phyloP scores from a whole-genome alignment of 202 grass and related monocot genomes.

The Elaeis oleifera region DNA sequence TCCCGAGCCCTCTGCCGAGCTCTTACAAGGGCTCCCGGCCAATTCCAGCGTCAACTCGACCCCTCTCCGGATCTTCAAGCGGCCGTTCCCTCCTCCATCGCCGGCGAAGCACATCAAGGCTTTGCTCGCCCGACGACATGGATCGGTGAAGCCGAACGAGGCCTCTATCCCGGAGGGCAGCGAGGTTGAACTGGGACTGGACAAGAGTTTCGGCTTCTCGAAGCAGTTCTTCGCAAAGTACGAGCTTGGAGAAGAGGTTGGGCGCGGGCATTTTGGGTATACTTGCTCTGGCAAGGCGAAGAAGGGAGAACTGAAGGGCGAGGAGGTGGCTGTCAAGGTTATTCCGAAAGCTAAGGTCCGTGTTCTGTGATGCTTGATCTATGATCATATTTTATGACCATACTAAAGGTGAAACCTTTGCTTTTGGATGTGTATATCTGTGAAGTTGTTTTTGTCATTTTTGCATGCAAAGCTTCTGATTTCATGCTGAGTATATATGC shows the following conservation, averaged over 20 bases:
- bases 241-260: constrained; percentile 68
- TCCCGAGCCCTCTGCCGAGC: constrained; percentile 47
- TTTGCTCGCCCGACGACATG: constrained; percentile 62
- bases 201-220: constrained; percentile 80
- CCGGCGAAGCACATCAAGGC: constrained; percentile 86
- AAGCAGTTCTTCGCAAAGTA: constrained; percentile 71
- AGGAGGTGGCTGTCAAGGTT: constrained; percentile 91
- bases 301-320: constrained; percentile 79
- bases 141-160: constrained; percentile 74
- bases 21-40: constrained; percentile 54
- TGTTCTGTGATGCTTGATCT: not conserved
- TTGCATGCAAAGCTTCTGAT: no score
- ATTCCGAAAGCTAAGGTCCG: constrained; percentile 80
- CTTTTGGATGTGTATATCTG: no score
- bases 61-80: constrained; percentile 37
- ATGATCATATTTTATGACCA: not conserved
- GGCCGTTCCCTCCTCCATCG: constrained; percentile 51
- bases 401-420: no score
- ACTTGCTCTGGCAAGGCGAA: constrained; percentile 73
- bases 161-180: constrained; percentile 62
- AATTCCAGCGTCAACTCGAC: constrained; percentile 41
- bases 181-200: constrained; percentile 50
- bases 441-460: no score
- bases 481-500: no score
- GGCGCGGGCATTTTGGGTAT: constrained; percentile 80